Conservation (phyloP, 352 stramenopile genomes). For the Thalassiosira exigua region DNA sequence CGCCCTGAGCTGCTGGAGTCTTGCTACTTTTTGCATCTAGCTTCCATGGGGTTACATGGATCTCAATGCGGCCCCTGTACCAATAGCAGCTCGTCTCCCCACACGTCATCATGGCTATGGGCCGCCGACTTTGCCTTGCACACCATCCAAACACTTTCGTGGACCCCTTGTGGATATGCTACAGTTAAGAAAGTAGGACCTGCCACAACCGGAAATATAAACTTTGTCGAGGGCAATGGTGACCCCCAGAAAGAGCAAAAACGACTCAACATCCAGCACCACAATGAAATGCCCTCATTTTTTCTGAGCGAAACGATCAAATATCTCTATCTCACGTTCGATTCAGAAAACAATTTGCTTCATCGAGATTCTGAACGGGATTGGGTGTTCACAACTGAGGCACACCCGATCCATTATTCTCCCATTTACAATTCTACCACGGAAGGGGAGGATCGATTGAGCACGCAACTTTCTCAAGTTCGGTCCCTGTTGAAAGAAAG, state of each 20-base stretch:
- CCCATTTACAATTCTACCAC: slow-evolving; percentile 21
- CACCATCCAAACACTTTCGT: slow-evolving; percentile 87
- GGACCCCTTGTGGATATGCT: slow-evolving; percentile 92
- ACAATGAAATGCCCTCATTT: slow-evolving; percentile 98
- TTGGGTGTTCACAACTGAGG: slow-evolving; percentile 97
- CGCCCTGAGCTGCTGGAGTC: slow-evolving; percentile 97
- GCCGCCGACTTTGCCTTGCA: slow-evolving; percentile 76
- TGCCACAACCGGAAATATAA: slow-evolving; percentile 55
- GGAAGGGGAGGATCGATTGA: slow-evolving; percentile 21
- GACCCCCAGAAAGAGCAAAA: slow-evolving; percentile 60
- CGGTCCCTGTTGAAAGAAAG: slow-evolving; percentile 47
- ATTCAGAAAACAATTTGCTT: slow-evolving; percentile 92
- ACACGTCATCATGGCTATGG: slow-evolving; percentile 68
- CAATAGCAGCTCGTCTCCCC: slow-evolving; percentile 21
- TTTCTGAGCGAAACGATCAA: slow-evolving; percentile 99
- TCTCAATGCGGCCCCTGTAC: slow-evolving; percentile 25
- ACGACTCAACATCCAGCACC: slow-evolving; percentile 85
- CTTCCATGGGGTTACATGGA: slow-evolving; percentile 79
- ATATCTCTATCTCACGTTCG: slow-evolving; percentile 99
- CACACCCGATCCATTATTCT: slow-evolving; percentile 90
- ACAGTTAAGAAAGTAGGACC: slow-evolving; percentile 72
- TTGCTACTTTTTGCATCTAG: slow-evolving; percentile 94
- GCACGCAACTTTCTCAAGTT: slow-evolving; percentile 42
- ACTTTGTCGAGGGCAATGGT: slow-evolving; percentile 32
- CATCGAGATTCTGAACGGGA: slow-evolving; percentile 80